phyloP scores from a whole-genome alignment of 2,329 filamentous ascomycete genomes.

The Alternaria brassicicola region DNA sequence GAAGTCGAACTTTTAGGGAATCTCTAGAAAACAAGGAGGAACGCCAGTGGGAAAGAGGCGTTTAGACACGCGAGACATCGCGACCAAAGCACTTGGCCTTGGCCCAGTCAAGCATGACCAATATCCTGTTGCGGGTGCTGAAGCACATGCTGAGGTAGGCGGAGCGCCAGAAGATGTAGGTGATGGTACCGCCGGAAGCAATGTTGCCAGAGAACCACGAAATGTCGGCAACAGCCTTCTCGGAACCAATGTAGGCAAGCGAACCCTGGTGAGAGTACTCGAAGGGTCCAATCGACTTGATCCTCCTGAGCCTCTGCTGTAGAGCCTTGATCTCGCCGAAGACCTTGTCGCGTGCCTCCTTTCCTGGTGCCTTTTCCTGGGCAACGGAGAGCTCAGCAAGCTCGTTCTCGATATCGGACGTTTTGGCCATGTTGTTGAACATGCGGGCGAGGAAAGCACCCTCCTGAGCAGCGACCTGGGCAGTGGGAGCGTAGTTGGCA shows the following conservation, averaged over 20 bases:
- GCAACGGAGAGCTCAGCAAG: conserved; percentile 70
- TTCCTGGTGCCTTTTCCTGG: conserved; percentile 70
- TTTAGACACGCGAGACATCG: conserved; percentile 78
- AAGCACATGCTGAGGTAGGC: conserved; percentile 99
- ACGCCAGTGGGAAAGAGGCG: not conserved
- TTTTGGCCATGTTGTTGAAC: conserved; percentile 99
- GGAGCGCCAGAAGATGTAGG: conserved; percentile 97
- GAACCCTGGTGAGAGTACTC: conserved; percentile 98
- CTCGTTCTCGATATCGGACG: conserved; percentile 77
- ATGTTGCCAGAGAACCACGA: conserved; percentile 97
- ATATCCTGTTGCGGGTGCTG: conserved; percentile 93
- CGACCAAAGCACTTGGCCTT: conserved; percentile 97
- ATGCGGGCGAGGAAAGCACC: conserved; percentile 92
- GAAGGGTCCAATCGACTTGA: conserved; percentile 97
- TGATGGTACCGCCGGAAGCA: conserved; percentile 88
- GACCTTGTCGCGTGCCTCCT: conserved; percentile 62
- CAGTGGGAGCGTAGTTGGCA: conserved; percentile 95
- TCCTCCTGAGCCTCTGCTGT: conserved; percentile 83
- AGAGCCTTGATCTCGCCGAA: conserved; percentile 81
- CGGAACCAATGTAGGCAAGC: conserved; percentile 96
- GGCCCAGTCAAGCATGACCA: conserved; percentile 92
- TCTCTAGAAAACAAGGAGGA: not conserved
- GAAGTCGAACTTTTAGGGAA: conserved; percentile 10
- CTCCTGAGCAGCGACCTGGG: conserved; percentile 95
- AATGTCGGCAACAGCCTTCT: conserved; percentile 96